Evolutionary conservation across 2,329 filamentous ascomycete species (phyloP).

Genomic region (Colletotrichum tofieldiae): DNA sequence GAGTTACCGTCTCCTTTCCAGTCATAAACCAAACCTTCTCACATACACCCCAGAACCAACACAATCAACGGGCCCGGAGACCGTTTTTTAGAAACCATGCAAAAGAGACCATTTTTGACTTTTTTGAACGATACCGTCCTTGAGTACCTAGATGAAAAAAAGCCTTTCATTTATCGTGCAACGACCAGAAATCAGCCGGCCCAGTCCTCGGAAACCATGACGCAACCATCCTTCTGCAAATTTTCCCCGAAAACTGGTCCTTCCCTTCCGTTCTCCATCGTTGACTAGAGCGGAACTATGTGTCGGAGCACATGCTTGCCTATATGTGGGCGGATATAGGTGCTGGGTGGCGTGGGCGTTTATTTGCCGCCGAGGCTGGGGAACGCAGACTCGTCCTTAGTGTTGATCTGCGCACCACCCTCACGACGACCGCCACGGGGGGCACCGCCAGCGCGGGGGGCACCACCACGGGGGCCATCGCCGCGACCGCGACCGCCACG

Average conservation of each 20-base stretch:
- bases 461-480: conserved; percentile 61
- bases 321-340: conserved; percentile 38
- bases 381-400: conserved; percentile 72
- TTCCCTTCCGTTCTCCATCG: conserved; percentile 41
- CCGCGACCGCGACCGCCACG: conserved; percentile 62
- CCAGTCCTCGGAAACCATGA: conserved; percentile 43
- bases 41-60: not conserved
- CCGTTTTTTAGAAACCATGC: conserved; percentile 30
- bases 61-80: not conserved
- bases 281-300: conserved; percentile 42
- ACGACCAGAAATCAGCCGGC: conserved; percentile 43
- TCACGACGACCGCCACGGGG: conserved; percentile 64
- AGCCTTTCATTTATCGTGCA: conserved; percentile 44
- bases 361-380: conserved; percentile 73
- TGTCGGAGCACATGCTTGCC: conserved; percentile 41
- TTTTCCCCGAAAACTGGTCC: conserved; percentile 42
- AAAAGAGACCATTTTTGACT: conserved; percentile 44
- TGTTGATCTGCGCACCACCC: conserved; percentile 67
- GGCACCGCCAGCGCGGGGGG: conserved; percentile 57
- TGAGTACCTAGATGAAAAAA: conserved; percentile 44
- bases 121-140: conserved; percentile 44
- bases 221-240: conserved; percentile 41
- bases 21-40: not conserved
- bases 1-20: not conserved
- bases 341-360: conserved; percentile 43